These are phyloP conservation scores for Plantago coronopus DNA, from an alignment of 305 asterid species.

Conservation along the genomic window DNA sequence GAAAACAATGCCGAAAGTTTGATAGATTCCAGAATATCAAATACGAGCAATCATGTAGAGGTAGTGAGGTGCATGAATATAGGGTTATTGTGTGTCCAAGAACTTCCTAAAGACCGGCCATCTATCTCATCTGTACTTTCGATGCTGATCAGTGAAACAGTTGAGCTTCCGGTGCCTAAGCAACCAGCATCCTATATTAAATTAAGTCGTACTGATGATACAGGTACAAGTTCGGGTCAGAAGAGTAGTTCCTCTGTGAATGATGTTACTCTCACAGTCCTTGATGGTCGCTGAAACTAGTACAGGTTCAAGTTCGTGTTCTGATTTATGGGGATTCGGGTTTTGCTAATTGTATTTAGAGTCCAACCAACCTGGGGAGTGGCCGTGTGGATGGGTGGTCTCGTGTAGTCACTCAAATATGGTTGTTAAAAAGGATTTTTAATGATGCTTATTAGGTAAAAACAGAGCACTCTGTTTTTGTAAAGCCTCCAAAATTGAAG, in stretches of 20 bases:
- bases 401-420: too few relatives aligned
- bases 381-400: too few relatives aligned
- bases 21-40: slow-evolving; percentile 23
- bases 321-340: too few relatives aligned
- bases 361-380: too few relatives aligned
- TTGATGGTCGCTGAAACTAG: slow-evolving; percentile 29
- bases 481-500: too few relatives aligned
- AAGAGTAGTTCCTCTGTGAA: slow-evolving; percentile 21
- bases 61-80: slow-evolving; percentile 35
- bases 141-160: slow-evolving; percentile 42
- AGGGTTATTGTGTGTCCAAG: slow-evolving; percentile 39
- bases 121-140: slow-evolving; percentile 30
- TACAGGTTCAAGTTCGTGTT: too few relatives aligned
- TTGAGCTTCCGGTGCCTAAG: slow-evolving; percentile 32
- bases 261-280: slow-evolving; percentile 21
- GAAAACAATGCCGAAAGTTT: slow-evolving; percentile 25
- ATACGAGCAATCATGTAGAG: slow-evolving; percentile 12
- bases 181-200: slow-evolving; percentile 30
- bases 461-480: too few relatives aligned
- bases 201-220: slow-evolving; percentile 21
- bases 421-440: too few relatives aligned
- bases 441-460: too few relatives aligned
- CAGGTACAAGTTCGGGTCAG: slow-evolving; percentile 4
- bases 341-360: too few relatives aligned
- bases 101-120: slow-evolving; percentile 31